Base-by-base conservation (phyloP, 345 rosid species). In the Lepidium africanum region DNA sequence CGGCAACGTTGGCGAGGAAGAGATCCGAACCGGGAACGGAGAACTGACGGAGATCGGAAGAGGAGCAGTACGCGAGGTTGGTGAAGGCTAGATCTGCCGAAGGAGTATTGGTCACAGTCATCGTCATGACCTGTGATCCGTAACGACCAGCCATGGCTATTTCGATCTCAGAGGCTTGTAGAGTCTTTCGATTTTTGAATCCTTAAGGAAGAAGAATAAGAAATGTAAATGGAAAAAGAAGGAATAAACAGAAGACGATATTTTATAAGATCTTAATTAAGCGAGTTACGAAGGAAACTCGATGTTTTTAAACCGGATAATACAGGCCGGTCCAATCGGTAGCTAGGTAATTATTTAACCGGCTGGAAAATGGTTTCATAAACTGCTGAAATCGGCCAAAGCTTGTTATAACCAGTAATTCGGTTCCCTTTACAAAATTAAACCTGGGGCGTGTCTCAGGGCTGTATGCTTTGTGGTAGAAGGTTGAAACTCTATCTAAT, bases 41-140 rank as follows among this genome's bases (percentile, higher is more conserved):
- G 86, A 91, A 89, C 41, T 72, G 77, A 63, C 77, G 88, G 57
- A 89, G 96, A 86, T 91, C 96, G 78, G 97, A 67, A 52, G 91
- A 58, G 23, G 93, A 87, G 88, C 93, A 84, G 84, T 87, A 94
- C 17, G 92, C 95, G 49, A 87, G 84, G 74, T 94, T 91, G 52
- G 97, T 87, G 27, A 89, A 76, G 41, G 88, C 99, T 47, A 94
- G 96, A 81, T 89, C 96, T 45, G 87, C 7, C 2, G 84, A 69
- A 0, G 99, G 97, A 3, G 96, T 91, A 81, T 71, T 89, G 52
- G 91, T 81, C 56, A 89, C 91, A 66, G 77, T 86, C 96, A 86
- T 84, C 76, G 68, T 67, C 78, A 47, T 53, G 16, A 82, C 76
- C 13, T 65, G 81, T 67, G 79, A 82, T 63, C 87, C 87, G 78